A percentile compares a stretch with the other conserved stretches of the same genome.
These are phyloP conservation scores for Chlamydomonas schloesseri DNA, from an alignment of 139 green algal species.

Conservation along the genomic window DNA sequence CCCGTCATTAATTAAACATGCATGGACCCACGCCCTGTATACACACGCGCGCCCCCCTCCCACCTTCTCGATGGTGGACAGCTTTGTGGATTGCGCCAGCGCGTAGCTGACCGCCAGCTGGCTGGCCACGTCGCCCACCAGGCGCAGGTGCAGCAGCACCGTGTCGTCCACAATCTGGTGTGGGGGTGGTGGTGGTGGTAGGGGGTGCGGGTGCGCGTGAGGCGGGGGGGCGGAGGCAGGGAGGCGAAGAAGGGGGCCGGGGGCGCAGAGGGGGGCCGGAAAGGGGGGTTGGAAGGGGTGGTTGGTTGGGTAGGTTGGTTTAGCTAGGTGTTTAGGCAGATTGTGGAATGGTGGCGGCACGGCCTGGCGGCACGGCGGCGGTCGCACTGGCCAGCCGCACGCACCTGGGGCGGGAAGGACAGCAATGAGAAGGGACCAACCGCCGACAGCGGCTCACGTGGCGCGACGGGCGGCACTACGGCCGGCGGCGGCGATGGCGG, in stretches of 20 bases:
- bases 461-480: not conserved
- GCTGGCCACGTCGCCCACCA: constrained; percentile 48
- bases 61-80: constrained; percentile 48
- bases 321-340: no score
- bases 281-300: not conserved
- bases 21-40: no score
- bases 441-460: not conserved
- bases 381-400: no score
- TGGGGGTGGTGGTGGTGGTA: not conserved
- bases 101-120: constrained; percentile 73
- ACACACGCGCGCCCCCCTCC: no score
- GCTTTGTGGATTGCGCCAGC: constrained; percentile 81
- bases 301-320: not conserved
- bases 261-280: no score
- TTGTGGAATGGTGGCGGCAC: no score
- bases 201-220: not conserved
- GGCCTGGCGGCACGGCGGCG: no score
- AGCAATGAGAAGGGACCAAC: constrained; percentile 12
- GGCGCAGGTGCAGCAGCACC: constrained; percentile 65
- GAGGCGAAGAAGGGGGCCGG: no score
- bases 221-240: not conserved
- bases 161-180: constrained; percentile 62
- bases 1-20: no score
- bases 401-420: constrained; percentile 17
- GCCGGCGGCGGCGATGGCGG: not conserved